Conservation (phyloP, 805 yeast genomes). For the Candida silvicultrix region DNA sequence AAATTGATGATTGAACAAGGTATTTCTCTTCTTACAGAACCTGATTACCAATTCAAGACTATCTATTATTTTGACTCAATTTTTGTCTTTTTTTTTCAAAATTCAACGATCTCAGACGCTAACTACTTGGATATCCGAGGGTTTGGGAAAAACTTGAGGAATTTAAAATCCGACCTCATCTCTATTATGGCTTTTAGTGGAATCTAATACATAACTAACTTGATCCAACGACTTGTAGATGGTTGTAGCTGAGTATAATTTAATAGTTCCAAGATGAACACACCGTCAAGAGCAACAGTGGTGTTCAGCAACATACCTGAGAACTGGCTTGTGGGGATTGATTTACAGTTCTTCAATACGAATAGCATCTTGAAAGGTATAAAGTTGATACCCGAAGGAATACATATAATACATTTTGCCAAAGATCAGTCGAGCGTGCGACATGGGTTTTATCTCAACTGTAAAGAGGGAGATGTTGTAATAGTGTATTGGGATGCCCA, state of each 20-base stretch:
- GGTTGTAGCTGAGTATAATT: no score
- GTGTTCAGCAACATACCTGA: slow-evolving; percentile 26
- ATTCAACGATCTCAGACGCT: neutral
- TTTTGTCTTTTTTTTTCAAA: neutral
- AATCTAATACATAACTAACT: no score
- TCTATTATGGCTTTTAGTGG: no score
- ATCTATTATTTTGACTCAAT: neutral
- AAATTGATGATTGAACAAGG: neutral
- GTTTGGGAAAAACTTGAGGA: no score
- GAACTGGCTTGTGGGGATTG: slow-evolving; percentile 39
- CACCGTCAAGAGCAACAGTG: slow-evolving; percentile 24
- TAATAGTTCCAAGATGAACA: slow-evolving; percentile 5
- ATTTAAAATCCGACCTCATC: neutral
- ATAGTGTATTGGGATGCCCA: slow-evolving; percentile 31
- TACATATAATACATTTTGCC: slow-evolving; percentile 51
- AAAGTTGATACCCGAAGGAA: slow-evolving; percentile 42
- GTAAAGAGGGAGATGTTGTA: slow-evolving; percentile 28
- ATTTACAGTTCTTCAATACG: slow-evolving; percentile 40
- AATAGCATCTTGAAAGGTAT: slow-evolving; percentile 40
- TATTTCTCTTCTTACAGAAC: no score
- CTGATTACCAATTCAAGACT: no score
- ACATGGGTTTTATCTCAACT: slow-evolving; percentile 32
- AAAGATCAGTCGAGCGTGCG: slow-evolving; percentile 29
- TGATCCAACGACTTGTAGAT: no score
- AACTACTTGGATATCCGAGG: no score